phyloP scores from a whole-genome alignment of 768 basidiomycete species.

The Tricholoma saponaceum region DNA sequence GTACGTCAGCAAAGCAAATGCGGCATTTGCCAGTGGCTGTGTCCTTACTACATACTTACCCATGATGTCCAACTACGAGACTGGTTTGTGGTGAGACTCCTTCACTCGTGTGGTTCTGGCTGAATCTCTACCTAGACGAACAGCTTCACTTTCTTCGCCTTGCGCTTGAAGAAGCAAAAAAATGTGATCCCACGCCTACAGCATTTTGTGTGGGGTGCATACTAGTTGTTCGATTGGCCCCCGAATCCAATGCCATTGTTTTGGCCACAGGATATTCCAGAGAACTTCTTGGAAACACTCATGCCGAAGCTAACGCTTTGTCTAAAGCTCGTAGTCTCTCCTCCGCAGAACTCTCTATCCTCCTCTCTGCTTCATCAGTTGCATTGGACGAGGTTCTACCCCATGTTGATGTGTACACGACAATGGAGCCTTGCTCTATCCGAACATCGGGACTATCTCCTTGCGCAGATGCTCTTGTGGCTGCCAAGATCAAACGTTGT shows the following conservation, averaged over 20 bases:
- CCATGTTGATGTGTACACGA: conserved; percentile 82
- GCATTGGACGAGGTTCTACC: conserved; percentile 47
- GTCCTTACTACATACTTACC: not conserved
- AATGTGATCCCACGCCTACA: conserved; percentile 63
- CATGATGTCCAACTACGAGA: not conserved
- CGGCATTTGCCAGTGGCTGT: too few relatives aligned
- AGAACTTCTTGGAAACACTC: conserved; percentile 91
- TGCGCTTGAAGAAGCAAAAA: conserved; percentile 68
- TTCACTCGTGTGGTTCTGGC: not conserved
- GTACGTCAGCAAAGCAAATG: not conserved
- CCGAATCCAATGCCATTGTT: conserved; percentile 39
- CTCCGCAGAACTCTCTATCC: conserved; percentile 38
- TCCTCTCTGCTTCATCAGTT: conserved; percentile 32
- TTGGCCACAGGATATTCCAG: conserved; percentile 85
- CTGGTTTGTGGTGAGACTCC: not conserved
- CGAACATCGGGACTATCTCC: conserved; percentile 83
- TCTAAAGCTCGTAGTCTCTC: conserved; percentile 58
- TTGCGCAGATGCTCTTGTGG: conserved; percentile 81
- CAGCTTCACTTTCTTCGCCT: conserved; percentile 45
- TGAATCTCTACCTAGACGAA: not conserved
- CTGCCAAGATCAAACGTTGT: conserved; percentile 66
- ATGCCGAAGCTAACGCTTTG: conserved; percentile 94
- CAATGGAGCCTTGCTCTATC: conserved; percentile 93
- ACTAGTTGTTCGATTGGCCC: conserved; percentile 48
- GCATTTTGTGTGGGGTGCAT: conserved; percentile 94